These are phyloP conservation scores for Kentomonas sorsogonicus DNA, from an alignment of 208 protist genomes.

Conservation along the genomic window DNA sequence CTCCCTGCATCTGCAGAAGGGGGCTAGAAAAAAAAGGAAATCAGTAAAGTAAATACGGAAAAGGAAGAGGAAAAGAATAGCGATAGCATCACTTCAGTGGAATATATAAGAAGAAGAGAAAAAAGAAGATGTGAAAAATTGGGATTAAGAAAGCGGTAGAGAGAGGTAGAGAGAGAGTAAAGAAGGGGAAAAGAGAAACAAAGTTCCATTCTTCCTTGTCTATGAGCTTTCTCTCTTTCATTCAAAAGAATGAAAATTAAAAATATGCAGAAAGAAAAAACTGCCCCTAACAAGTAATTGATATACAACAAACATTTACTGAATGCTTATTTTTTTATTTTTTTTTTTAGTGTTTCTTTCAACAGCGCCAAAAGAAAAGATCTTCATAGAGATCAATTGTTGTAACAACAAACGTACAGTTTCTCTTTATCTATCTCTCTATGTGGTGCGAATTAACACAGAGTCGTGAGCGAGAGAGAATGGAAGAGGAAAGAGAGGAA, in stretches of 20 bases:
- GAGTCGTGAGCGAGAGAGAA: background rate
- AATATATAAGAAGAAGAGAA: constrained; percentile 10
- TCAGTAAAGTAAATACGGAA: background rate
- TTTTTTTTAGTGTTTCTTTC: constrained; percentile 12
- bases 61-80: background rate
- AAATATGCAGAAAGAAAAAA: background rate
- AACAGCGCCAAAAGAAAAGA: background rate
- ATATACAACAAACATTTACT: constrained; percentile 1
- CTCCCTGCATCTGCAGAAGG: no score
- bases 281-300: background rate
- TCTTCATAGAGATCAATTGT: no score
- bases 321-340: constrained; percentile 13
- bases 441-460: constrained; percentile 9
- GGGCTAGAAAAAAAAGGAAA: constrained; percentile 6
- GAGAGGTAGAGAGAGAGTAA: constrained; percentile 6
- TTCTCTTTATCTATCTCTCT: no score
- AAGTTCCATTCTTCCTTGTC: constrained; percentile 1
- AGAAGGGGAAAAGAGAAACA: background rate
- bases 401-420: no score
- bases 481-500: background rate
- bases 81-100: background rate
- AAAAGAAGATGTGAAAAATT: background rate
- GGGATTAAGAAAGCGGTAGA: no score
- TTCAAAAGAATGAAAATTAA: background rate
- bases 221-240: background rate